Evolutionary conservation across 2,329 filamentous ascomycete genomes (phyloP).

Genomic region (Ramularia endophylla): DNA sequence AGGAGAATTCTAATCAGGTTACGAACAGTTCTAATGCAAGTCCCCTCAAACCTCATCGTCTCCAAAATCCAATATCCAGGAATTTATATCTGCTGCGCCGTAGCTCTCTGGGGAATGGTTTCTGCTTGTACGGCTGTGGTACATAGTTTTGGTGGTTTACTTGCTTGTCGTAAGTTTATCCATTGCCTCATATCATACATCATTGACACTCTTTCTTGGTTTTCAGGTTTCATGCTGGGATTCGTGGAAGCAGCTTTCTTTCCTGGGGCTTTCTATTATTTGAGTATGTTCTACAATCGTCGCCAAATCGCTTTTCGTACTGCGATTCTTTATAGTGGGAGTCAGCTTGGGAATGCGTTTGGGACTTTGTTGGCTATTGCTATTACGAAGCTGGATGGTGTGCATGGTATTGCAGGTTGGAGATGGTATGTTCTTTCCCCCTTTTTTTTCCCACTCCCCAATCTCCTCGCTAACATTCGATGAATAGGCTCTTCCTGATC

Average conservation of each 20-base stretch:
- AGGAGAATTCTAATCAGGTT: too few species aligned
- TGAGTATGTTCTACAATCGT: constrained; percentile 39
- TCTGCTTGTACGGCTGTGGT: constrained; percentile 33
- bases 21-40: constrained; percentile 37
- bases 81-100: constrained; percentile 36
- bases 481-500: constrained; percentile 14
- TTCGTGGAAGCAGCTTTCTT: constrained; percentile 30
- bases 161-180: constrained; percentile 27
- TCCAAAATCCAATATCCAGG: constrained; percentile 37
- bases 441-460: too few species aligned
- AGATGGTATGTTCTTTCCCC: constrained; percentile 10
- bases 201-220: too few species aligned
- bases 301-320: constrained; percentile 35
- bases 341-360: constrained; percentile 30
- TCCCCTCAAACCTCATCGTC: constrained; percentile 40
- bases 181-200: too few species aligned
- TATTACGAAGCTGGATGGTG: constrained; percentile 25
- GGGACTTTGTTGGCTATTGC: constrained; percentile 18
- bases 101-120: constrained; percentile 30
- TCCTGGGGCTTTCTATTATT: constrained; percentile 38
- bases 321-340: constrained; percentile 33
- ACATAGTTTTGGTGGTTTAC: constrained; percentile 29
- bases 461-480: too few species aligned
- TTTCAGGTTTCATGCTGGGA: constrained; percentile 29
- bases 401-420: constrained; percentile 30